Evolutionary conservation across 768 basidiomycete genomes (phyloP), one percentile per base, ranked within the genome.

Genomic region (Sarcodon sp.): DNA sequence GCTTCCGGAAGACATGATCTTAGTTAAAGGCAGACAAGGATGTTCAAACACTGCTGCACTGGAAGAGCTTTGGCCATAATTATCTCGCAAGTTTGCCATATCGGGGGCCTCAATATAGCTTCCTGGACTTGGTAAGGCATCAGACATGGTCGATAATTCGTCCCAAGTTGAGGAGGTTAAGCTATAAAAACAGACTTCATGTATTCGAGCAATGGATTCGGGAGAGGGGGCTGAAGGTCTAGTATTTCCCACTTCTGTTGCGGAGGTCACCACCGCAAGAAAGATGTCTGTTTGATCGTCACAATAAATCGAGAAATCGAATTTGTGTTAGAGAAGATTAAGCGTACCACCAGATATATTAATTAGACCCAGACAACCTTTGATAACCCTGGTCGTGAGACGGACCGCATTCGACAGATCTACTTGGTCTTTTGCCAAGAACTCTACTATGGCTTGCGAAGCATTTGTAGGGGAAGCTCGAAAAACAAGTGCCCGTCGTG

Each of bases 181-280:
- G 56, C 87, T 87, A 66, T 80, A 91, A 68, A 97, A 98, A 38
- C 73, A 80, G 47, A 96, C 90, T 58, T 87, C 81, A 51, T 92
- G 80, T 48, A 99, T 92, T 51, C 80, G 82, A 8, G 80, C 80
- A 12, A 92, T 81, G 18, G 77, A 76, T 63, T 87, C 80, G 10
- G 80, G 69, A 7, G 70, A 62, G 51, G 65, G 54, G 51, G 74
- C 69, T 39, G 79, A 74, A 52, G 80, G 75, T 51, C 80, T 69
- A 41, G 80, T 77, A 58, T 81, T 79, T 41, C 84, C 88, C 36
- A 90, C 66, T 58, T 86, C 83, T 13, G 77, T 81, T 3, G 87
- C 78, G 38, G 81, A 75, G 6, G 82, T 81, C 47, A 94, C 72
- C 37, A 93, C 70, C 13, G 87, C 83, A 27, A 96, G 75, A 66